Conservation (phyloP, 176 grass and related monocot genomes). For the Aegilops bicornis region DNA sequence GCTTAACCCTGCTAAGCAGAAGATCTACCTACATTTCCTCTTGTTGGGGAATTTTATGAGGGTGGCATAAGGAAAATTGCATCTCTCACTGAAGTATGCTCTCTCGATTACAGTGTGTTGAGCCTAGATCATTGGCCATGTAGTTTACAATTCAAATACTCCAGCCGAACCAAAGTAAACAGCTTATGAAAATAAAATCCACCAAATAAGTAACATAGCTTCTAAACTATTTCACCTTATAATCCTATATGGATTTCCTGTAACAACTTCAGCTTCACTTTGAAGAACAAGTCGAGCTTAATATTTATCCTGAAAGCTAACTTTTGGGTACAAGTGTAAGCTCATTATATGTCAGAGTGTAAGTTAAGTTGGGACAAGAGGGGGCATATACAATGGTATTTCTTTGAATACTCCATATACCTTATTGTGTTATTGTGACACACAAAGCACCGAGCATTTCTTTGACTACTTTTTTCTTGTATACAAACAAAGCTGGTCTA, state of each 20-base stretch:
- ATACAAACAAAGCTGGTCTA: neutral
- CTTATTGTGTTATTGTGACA: too few species aligned
- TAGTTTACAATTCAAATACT: neutral
- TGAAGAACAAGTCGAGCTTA: neutral
- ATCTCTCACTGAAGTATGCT: neutral
- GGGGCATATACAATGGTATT: neutral
- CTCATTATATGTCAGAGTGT: neutral
- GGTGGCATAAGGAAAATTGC: neutral
- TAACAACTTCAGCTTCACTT: neutral
- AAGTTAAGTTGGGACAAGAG: neutral
- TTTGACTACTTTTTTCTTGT: neutral
- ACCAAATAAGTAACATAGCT: neutral
- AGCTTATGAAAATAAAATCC: neutral
- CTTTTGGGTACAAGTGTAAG: neutral
- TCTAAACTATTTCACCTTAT: neutral
- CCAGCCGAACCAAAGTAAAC: too few species aligned
- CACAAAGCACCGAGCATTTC: neutral
- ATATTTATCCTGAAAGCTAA: neutral
- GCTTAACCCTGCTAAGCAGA: neutral
- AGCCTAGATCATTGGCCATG: neutral
- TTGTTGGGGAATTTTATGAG: neutral
- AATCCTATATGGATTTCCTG: slow-evolving; percentile 5
- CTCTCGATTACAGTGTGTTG: neutral
- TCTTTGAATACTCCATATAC: too few species aligned
- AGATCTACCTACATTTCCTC: neutral